Conservation (phyloP, 1,284 basidiomycete genomes). For the Sporisorium scitamineum region DNA sequence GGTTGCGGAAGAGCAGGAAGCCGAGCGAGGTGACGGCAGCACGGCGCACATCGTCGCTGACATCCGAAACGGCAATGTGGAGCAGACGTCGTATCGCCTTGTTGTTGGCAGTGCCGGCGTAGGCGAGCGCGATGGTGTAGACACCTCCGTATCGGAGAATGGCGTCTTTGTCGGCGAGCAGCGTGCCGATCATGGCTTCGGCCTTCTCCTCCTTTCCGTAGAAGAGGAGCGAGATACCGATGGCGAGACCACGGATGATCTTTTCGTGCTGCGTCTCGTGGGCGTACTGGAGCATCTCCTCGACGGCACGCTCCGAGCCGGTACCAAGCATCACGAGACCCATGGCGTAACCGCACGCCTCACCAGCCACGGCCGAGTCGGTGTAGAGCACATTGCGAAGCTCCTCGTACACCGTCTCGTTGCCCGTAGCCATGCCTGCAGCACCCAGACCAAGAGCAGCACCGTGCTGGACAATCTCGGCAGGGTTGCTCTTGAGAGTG, state of each 20-base stretch:
- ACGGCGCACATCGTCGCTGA: conserved; percentile 68
- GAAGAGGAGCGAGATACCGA: conserved; percentile 67
- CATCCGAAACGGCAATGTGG: conserved; percentile 68
- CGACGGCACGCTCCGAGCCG: conserved; percentile 63
- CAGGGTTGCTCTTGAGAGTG: conserved; percentile 66
- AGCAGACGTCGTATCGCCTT: conserved; percentile 65
- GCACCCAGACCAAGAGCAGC: conserved; percentile 68
- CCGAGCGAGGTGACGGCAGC: conserved; percentile 67
- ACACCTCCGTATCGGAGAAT: conserved; percentile 68
- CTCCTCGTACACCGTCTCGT: conserved; percentile 68
- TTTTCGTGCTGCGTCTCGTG: conserved; percentile 70
- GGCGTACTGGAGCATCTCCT: conserved; percentile 69
- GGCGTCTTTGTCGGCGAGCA: conserved; percentile 67
- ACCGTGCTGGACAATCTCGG: conserved; percentile 69
- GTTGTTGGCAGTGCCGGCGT: conserved; percentile 69
- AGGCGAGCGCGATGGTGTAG: conserved; percentile 68
- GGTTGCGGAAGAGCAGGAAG: conserved; percentile 69
- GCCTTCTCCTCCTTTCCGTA: conserved; percentile 68
- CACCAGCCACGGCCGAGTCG: conserved; percentile 68
- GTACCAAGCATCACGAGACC: conserved; percentile 69
- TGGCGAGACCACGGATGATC: conserved; percentile 69
- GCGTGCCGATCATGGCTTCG: conserved; percentile 64
- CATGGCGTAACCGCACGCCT: conserved; percentile 69
- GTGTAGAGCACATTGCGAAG: conserved; percentile 66
- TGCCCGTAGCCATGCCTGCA: conserved; percentile 69